Conservation (phyloP, 78 protist genomes). For the Monocercomonoides exilis region DNA sequence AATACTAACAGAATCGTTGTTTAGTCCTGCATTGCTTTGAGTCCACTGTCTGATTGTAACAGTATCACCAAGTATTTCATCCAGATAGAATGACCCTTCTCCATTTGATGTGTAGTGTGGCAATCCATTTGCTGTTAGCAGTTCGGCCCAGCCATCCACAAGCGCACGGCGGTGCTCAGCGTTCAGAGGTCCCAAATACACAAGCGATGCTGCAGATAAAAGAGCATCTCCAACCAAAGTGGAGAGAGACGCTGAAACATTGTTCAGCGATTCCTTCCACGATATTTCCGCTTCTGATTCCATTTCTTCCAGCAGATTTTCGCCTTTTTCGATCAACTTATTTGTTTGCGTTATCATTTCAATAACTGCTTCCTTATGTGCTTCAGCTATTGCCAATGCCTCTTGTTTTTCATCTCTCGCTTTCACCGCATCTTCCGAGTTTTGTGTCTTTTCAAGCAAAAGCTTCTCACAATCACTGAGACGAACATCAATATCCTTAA, state of each 20-base stretch:
- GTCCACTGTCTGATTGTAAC: neutral
- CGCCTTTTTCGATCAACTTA: slow-evolving; percentile 50
- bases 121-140: neutral
- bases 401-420: slow-evolving; percentile 39
- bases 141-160: slow-evolving; percentile 6
- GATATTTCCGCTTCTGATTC: slow-evolving; percentile 35
- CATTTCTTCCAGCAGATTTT: slow-evolving; percentile 43
- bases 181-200: slow-evolving; percentile 76
- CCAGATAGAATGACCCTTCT: slow-evolving; percentile 10
- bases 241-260: neutral
- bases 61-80: neutral
- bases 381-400: slow-evolving; percentile 13
- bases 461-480: neutral
- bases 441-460: slow-evolving; percentile 21
- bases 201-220: slow-evolving; percentile 48
- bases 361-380: slow-evolving; percentile 25
- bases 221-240: slow-evolving; percentile 60
- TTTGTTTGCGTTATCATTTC: slow-evolving; percentile 21
- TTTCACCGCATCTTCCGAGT: slow-evolving; percentile 18
- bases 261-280: neutral
- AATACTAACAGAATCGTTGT: neutral
- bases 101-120: neutral
- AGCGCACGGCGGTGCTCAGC: slow-evolving; percentile 33
- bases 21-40: neutral
- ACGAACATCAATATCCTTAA: slow-evolving; percentile 18